Conservation (phyloP, 2,329 filamentous ascomycete species). For the Thielaviopsis populi region DNA sequence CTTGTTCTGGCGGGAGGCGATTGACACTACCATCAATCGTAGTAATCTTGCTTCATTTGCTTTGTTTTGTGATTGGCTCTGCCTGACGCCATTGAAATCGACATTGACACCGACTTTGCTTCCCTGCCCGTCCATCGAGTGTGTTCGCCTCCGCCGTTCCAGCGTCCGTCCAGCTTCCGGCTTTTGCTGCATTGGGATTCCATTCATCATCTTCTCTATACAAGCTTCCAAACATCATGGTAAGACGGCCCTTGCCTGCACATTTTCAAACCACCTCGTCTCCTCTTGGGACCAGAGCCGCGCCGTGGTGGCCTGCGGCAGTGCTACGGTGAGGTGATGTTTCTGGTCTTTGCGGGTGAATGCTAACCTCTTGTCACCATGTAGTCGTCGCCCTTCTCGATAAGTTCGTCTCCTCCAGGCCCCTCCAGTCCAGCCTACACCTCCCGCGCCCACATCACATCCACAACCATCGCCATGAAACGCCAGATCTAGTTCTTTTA, state of each 20-base stretch:
- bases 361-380: constrained; percentile 23
- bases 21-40: not conserved
- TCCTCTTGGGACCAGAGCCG: not conserved
- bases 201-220: not conserved
- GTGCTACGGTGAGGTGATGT: not conserved
- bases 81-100: not conserved
- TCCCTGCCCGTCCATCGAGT: not conserved
- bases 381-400: constrained; percentile 82
- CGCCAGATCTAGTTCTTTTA: constrained; percentile 8
- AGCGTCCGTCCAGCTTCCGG: no score
- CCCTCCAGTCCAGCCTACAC: not conserved
- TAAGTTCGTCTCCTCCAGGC: constrained; percentile 49
- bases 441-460: not conserved
- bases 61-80: not conserved
- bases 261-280: not conserved
- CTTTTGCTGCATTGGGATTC: not conserved
- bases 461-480: not conserved
- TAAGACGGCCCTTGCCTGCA: not conserved
- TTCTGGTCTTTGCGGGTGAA: not conserved
- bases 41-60: not conserved
- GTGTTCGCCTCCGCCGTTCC: not conserved
- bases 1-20: not conserved
- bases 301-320: not conserved
- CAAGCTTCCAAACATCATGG: constrained; percentile 6
- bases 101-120: not conserved